phyloP scores from a whole-genome alignment of 2,329 filamentous ascomycete genomes.

The Daldinia sp. region DNA sequence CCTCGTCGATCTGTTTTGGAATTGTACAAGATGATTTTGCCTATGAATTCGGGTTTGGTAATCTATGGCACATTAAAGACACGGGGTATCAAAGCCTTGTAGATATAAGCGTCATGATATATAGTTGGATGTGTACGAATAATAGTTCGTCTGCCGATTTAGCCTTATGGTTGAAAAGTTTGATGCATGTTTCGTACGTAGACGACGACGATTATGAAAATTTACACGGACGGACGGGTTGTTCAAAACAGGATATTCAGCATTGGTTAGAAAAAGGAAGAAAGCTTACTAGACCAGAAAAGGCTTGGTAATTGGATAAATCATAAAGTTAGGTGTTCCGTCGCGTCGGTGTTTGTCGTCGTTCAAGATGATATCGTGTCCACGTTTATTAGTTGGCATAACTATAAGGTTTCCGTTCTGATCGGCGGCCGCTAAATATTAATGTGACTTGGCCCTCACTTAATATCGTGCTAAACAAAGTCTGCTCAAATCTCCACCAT shows the following conservation, averaged over 20 bases:
- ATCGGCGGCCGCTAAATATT: conserved; percentile 20
- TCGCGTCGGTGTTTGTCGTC: conserved; percentile 24
- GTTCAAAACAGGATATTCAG: neutral
- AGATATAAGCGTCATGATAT: conserved; percentile 19
- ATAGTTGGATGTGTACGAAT: conserved; percentile 11
- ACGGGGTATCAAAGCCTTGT: neutral
- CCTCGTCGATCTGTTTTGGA: conserved; percentile 37
- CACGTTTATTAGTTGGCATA: conserved; percentile 12
- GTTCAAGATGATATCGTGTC: conserved; percentile 17
- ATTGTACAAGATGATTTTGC: conserved; percentile 13
- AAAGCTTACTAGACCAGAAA: conserved; percentile 16
- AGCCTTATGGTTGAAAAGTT: conserved; percentile 14
- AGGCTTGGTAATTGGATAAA: conserved; percentile 5
- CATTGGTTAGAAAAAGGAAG: conserved; percentile 3
- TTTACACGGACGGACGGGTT: neutral
- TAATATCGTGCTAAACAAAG: neutral
- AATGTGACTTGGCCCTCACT: neutral
- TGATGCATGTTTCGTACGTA: conserved; percentile 13
- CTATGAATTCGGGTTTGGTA: conserved; percentile 8
- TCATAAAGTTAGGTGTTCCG: conserved; percentile 10
- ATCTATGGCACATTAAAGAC: conserved; percentile 17
- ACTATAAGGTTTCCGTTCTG: conserved; percentile 31
- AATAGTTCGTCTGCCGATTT: conserved; percentile 20
- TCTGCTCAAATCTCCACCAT: conserved; percentile 13
- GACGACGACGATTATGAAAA: neutral